Evolutionary conservation across 495 filamentous ascomycete genomes (phyloP), one percentile per base, ranked within the genome.

Genomic region (Geopyxis carbonaria): DNA sequence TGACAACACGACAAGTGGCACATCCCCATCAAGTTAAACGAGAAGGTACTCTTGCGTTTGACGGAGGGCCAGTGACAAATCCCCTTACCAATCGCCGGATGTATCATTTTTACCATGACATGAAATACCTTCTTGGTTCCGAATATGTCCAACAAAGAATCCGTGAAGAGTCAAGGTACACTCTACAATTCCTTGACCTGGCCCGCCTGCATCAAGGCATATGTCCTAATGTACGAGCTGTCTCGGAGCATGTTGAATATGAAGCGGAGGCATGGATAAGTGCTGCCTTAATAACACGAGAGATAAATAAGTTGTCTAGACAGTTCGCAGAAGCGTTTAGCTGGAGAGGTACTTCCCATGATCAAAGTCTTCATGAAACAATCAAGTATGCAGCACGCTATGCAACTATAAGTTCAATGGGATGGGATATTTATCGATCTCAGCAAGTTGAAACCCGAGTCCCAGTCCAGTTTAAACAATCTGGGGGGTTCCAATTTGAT

Each of bases 181-280:
- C 91, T 36, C 65, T 85, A 46, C 89, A 99, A 51, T 95, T 95
- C 60, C 65, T 99, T 18, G 91, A 99, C 51, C 64, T 99, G 2
- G 83, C 92, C 45, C 91, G 93, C 50, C 66, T 99, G 22, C 83
- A 91, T 35, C 89, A 99, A 59, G 89, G 89, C 0, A 92, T 95
- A 28, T 93, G 87, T 49, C 91, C 89, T 10, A 99, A 95, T 48
- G 62, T 84, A 4, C 72, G 89, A 42, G 87, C 86, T 1, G 75
- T 93, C 22, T 82, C 80, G 15, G 89, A 99, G 45, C 89, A 99
- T 53, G 79, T 99, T 5, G 91, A 95, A 53, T 99, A 94, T 51
- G 89, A 99, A 58, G 89, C 85, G 4, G 89, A 99, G 53, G 78
- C 83, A 21, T 99, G 89, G 89, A 94, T 99, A 33, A 89, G 77